A percentile compares a stretch with the other conserved stretches of the same genome.
Evolutionary conservation across 1,284 basidiomycete species (phyloP).

Genomic region (Golubevia pallescens): DNA sequence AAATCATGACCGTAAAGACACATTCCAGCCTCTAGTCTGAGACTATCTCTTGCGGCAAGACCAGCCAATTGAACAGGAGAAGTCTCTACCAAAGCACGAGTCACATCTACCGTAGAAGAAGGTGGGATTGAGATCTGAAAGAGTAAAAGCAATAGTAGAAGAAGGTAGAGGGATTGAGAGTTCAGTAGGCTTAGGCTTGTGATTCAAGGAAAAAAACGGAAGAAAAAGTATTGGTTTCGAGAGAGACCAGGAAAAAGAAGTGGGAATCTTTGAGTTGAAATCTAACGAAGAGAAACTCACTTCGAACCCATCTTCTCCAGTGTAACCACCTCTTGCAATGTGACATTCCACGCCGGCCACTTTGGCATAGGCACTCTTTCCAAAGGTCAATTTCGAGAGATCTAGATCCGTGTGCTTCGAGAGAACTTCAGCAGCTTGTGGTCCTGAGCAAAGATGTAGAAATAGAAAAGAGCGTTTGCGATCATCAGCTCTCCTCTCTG

Average conservation of each 20-base stretch:
- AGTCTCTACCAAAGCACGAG: conserved; percentile 72
- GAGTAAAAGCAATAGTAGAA: too few species aligned
- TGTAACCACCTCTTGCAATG: conserved; percentile 95
- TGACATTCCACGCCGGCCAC: conserved; percentile 75
- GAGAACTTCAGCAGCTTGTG: conserved; percentile 79
- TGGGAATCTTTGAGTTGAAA: background rate
- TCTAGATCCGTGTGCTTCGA: conserved; percentile 74
- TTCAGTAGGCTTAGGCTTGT: too few species aligned
- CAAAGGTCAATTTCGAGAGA: conserved; percentile 77
- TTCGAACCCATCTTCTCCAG: conserved; percentile 98
- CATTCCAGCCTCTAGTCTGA: conserved; percentile 96
- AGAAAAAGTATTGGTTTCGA: too few species aligned
- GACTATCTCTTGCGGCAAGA: conserved; percentile 87
- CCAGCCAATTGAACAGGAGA: conserved; percentile 82
- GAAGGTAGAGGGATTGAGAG: too few species aligned
- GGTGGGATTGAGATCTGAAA: conserved; percentile 93
- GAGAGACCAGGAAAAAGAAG: too few species aligned
- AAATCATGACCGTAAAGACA: conserved; percentile 95
- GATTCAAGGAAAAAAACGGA: too few species aligned
- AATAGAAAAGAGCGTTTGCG: background rate
- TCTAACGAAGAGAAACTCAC: conserved; percentile 64
- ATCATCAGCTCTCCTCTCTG: too few species aligned
- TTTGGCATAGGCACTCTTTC: conserved; percentile 77
- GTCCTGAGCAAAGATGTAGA: conserved; percentile 69
- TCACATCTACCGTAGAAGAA: conserved; percentile 74